Base-by-base conservation (phyloP, 1,284 basidiomycete genomes). In the Paramarasmius palmivorus region DNA sequence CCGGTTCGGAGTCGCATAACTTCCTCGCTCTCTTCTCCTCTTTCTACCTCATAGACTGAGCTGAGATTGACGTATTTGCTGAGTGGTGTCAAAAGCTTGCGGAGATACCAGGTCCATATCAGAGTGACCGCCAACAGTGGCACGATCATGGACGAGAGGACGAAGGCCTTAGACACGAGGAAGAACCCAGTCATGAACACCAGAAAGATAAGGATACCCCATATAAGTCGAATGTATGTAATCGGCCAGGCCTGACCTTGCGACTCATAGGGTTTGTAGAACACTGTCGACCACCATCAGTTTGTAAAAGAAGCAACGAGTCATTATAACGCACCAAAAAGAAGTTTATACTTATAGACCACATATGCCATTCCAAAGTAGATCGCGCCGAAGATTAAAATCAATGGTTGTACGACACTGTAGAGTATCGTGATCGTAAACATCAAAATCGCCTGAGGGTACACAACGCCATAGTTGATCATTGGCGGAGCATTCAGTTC, bases 401-500 rank as follows among this genome's bases (percentile, higher is more conserved):
- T 97, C 54, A 97, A 79, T 0, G 96, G 96, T 58, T 95, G 92
- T 9, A 97, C 92, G 59, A 99, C 90, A 67, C 93, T 95, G 76
- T 98, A 99, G 22, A 97, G 79, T 61, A 99, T 76, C 20, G 92
- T 95, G 65, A 99, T 90, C 52, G 95, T 92, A 71, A 98, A 99
- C 63, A 99, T 88, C 40, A 99, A 79, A 55, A 99, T 91, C 2
- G 95, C 92, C 67, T 97, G 94, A 0, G 95, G 95, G 66, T 98
- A 96, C 7, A 96, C 90, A 23, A 85, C 76, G 52, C 95, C 95
- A 61, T 97, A 95, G 69, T 97, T 95, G 69, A 98, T 90, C 85
- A 93, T 92, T 0, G 96, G 95, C 10, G 96, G 95, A 0, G 94
- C 93, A 65, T 98, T 97, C n/a, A 97, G 79, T 69, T 97, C 95